A percentile compares a stretch with the other conserved stretches of the same genome.
Evolutionary conservation across 2,329 filamentous ascomycete genomes (phyloP).

Genomic region (Chaetomium olivaceum): DNA sequence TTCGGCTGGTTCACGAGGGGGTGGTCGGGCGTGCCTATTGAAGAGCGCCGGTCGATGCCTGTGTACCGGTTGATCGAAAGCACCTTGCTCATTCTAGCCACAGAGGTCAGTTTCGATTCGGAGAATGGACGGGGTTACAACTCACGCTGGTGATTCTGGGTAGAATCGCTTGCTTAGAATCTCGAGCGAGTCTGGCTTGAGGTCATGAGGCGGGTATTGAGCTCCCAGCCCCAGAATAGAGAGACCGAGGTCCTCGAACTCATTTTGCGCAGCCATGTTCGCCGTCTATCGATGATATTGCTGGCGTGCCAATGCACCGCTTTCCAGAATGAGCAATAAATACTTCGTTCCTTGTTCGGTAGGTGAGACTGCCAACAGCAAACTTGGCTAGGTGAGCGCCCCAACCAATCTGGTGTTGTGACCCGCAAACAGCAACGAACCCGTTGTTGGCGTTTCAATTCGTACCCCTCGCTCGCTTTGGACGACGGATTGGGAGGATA

Average conservation of each 20-base stretch:
- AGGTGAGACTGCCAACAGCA: not conserved
- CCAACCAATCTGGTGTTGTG: not conserved
- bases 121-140: not conserved
- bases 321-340: not conserved
- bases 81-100: slow-evolving; percentile 60
- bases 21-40: slow-evolving; percentile 61
- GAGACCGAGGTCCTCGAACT: slow-evolving; percentile 56
- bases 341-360: not conserved
- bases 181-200: slow-evolving; percentile 53
- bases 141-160: slow-evolving; percentile 60
- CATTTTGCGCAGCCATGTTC: slow-evolving; percentile 46
- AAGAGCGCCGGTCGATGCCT: slow-evolving; percentile 63
- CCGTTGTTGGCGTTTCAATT: not conserved
- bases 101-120: not conserved
- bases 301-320: slow-evolving; percentile 22
- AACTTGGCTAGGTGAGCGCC: not conserved
- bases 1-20: slow-evolving; percentile 58
- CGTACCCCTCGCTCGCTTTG: not conserved
- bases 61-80: slow-evolving; percentile 64
- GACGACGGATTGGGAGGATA: not conserved
- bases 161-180: slow-evolving; percentile 58
- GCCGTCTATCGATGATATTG: not conserved
- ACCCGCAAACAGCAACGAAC: not conserved
- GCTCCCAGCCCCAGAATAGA: slow-evolving; percentile 60
- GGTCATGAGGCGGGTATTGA: slow-evolving; percentile 60